A percentile compares a stretch with the other conserved stretches of the same genome.
phyloP scores from a whole-genome alignment of 2,329 filamentous ascomycete genomes.

The Emmonsiellopsis sp. region DNA sequence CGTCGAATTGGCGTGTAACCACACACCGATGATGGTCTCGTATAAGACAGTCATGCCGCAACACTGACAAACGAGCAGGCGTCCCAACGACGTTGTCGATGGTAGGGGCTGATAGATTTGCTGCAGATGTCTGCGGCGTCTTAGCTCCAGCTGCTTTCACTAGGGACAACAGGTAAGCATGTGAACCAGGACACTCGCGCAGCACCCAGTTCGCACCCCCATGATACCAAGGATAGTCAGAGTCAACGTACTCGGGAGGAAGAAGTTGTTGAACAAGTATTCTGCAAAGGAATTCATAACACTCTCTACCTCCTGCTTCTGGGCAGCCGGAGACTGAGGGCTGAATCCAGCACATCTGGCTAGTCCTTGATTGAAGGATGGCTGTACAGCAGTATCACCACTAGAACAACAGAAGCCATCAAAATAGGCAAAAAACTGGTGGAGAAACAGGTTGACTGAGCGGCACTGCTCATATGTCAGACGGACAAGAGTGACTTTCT shows the following conservation, averaged over 20 bases:
- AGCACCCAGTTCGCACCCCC: background rate
- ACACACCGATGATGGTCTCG: slow-evolving; percentile 15
- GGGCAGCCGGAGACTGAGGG: too few species aligned
- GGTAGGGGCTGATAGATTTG: too few species aligned
- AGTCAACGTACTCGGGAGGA: slow-evolving; percentile 11
- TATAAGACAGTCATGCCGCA: slow-evolving; percentile 10
- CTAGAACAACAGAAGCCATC: slow-evolving; percentile 6
- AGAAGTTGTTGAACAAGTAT: slow-evolving; percentile 13
- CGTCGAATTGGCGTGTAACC: slow-evolving; percentile 12
- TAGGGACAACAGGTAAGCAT: too few species aligned
- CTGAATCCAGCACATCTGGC: background rate
- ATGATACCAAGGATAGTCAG: background rate
- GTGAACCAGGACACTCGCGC: too few species aligned
- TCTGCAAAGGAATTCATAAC: slow-evolving; percentile 10
- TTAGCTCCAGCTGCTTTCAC: too few species aligned
- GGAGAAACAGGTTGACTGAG: slow-evolving; percentile 10
- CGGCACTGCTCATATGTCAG: slow-evolving; percentile 14
- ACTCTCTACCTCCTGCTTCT: too few species aligned
- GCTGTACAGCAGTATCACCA: slow-evolving; percentile 5
- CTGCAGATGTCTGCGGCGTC: too few species aligned
- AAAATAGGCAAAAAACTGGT: slow-evolving; percentile 9
- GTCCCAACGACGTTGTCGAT: background rate
- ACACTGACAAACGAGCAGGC: too few species aligned
- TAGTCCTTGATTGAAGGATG: slow-evolving; percentile 4
- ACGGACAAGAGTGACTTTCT: slow-evolving; percentile 14